phyloP scores from a whole-genome alignment of 108 stramenopile species.

The Skeletonema tropicum region DNA sequence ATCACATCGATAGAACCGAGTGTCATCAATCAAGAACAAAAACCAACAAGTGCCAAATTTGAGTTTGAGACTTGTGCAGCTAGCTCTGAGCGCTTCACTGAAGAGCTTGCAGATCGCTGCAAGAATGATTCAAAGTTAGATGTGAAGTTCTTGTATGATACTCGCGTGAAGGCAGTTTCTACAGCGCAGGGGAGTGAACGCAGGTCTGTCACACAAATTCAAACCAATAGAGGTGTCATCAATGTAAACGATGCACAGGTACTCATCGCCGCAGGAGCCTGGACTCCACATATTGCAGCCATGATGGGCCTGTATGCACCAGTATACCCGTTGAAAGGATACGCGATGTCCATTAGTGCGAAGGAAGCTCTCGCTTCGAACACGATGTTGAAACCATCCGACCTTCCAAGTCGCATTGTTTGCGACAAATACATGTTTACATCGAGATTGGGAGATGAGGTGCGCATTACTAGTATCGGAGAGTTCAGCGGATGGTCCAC shows the following conservation, averaged over 20 bases:
- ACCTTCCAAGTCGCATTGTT: constrained; percentile 43
- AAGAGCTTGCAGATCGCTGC: constrained; percentile 39
- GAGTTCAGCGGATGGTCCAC: constrained; percentile 53
- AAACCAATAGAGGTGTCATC: constrained; percentile 30
- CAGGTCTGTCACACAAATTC: constrained; percentile 18
- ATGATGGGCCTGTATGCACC: constrained; percentile 45
- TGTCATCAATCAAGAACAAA: constrained; percentile 4
- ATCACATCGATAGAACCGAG: constrained; percentile 6
- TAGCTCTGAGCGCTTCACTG: constrained; percentile 42
- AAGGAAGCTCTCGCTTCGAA: constrained; percentile 21
- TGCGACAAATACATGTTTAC: constrained; percentile 48
- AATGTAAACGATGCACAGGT: constrained; percentile 24
- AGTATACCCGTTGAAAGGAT: constrained; percentile 53
- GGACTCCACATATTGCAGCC: constrained; percentile 34
- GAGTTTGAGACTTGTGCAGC: constrained; percentile 34
- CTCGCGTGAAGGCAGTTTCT: constrained; percentile 3
- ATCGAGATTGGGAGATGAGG: constrained; percentile 45
- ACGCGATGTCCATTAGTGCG: constrained; percentile 40
- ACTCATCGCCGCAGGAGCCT: constrained; percentile 46
- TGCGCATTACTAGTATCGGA: constrained; percentile 46
- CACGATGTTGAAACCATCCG: constrained; percentile 9
- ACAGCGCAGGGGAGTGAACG: neutral
- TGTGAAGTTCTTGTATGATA: constrained; percentile 36
- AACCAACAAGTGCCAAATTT: constrained; percentile 30
- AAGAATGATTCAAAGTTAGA: constrained; percentile 18